Percentiles rank a stretch among this genome's conserved stretches.
Evolutionary conservation across 106 monocot genomes (phyloP).

Genomic region (Phalaenopsis equestris): DNA sequence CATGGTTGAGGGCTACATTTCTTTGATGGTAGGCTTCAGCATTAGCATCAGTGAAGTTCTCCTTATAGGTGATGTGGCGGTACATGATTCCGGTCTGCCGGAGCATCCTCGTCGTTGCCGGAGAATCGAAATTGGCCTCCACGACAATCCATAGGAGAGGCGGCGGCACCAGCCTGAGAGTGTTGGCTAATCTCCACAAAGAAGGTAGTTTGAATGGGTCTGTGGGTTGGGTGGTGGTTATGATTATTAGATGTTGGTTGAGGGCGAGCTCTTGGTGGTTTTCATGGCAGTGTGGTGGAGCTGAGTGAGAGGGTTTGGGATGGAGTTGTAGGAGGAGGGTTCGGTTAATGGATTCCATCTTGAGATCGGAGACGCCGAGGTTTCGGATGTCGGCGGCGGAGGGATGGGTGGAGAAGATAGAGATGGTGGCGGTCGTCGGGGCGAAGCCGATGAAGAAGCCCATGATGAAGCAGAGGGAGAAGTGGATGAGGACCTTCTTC

Average conservation of each 20-base stretch:
- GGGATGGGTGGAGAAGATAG: conserved; percentile 16
- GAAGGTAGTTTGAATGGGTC: conserved; percentile 7
- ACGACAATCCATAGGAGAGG: conserved; percentile 65
- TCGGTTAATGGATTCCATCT: background rate
- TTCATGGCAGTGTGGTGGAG: background rate
- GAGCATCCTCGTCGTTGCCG: conserved; percentile 21
- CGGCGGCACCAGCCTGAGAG: conserved; percentile 38
- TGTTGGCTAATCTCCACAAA: conserved; percentile 26
- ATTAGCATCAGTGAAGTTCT: conserved; percentile 22
- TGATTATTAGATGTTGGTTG: conserved; percentile 22
- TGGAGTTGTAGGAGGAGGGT: background rate
- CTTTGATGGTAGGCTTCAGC: conserved; percentile 44
- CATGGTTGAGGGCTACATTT: conserved; percentile 50
- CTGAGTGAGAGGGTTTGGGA: background rate
- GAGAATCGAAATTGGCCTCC: conserved; percentile 14
- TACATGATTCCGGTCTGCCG: conserved; percentile 59
- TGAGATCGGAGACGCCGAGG: conserved; percentile 12
- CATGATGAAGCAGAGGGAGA: conserved; percentile 80
- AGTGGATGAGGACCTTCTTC: conserved; percentile 79
- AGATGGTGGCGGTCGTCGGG: conserved; percentile 33
- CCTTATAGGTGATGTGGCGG: conserved; percentile 31
- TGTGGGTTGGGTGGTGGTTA: conserved; percentile 19
- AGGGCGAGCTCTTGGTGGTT: background rate
- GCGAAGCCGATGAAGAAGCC: conserved; percentile 93
- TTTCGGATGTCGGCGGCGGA: background rate